Percentiles rank a stretch among this genome's conserved stretches.
phyloP scores from a whole-genome alignment of 1,284 basidiomycete genomes.

The Fistulinella cinereoalba region DNA sequence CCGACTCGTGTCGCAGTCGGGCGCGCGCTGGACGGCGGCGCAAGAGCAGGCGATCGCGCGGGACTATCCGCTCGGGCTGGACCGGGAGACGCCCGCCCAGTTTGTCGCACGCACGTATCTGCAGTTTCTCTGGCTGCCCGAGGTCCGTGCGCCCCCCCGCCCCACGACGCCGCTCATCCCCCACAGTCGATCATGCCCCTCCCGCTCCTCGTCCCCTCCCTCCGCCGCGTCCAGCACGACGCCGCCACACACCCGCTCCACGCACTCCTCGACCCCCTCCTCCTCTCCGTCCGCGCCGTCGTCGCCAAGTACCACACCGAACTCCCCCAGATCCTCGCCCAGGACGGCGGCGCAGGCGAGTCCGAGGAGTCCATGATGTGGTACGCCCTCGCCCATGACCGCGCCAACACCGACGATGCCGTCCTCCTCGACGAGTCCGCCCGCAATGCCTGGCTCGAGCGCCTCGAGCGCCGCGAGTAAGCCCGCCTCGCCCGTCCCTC shows the following conservation, averaged over 20 bases:
- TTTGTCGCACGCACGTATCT: conserved; percentile 57
- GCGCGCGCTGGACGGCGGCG: conserved; percentile 41
- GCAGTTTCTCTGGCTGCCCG: conserved; percentile 74
- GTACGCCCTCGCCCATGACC: conserved; percentile 48
- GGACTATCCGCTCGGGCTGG: conserved; percentile 45
- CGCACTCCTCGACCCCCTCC: conserved; percentile 50
- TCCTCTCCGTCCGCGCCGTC: conserved; percentile 55
- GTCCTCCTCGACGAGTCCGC: conserved; percentile 48
- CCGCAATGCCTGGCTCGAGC: conserved; percentile 53
- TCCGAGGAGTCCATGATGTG: conserved; percentile 72
- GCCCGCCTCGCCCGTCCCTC: conserved; percentile 37
- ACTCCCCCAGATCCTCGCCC: conserved; percentile 53
- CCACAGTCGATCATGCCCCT: conserved; percentile 68
- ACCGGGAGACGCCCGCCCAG: conserved; percentile 42
- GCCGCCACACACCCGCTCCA: conserved; percentile 51
- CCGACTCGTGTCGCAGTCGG: no score
- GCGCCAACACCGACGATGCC: conserved; percentile 25
- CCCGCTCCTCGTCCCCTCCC: conserved; percentile 47
- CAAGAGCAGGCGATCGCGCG: conserved; percentile 50
- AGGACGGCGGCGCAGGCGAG: conserved; percentile 57
- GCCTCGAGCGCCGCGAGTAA: conserved; percentile 75
- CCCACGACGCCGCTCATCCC: conserved; percentile 12
- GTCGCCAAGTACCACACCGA: conserved; percentile 63
- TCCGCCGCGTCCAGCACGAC: conserved; percentile 46
- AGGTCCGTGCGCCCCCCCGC: conserved; percentile 40